Conservation (phyloP, 345 rosid genomes). For the Geranium brycei region DNA sequence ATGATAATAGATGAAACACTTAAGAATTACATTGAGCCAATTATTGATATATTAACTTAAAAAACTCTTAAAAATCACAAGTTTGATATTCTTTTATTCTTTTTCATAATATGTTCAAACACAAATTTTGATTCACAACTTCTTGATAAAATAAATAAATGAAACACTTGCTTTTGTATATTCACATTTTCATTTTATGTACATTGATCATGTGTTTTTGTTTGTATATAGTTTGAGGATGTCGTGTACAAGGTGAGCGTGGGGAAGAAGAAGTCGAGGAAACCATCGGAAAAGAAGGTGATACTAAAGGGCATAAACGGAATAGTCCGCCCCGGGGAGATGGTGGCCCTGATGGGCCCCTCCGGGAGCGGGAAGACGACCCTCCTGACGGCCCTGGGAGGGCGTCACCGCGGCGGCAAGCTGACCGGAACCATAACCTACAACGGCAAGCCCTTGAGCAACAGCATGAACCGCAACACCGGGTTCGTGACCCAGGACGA, state of each 20-base stretch:
- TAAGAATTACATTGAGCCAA: too few species aligned
- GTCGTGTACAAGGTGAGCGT: slow-evolving; percentile 4
- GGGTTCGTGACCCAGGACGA: slow-evolving; percentile 13
- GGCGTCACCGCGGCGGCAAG: not conserved
- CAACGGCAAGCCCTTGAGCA: slow-evolving; percentile 9
- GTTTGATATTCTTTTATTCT: too few species aligned
- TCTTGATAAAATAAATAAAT: too few species aligned
- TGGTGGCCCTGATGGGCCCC: slow-evolving; percentile 11
- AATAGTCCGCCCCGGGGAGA: slow-evolving; percentile 7
- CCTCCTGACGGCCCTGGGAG: slow-evolving; percentile 8
- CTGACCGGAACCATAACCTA: slow-evolving; percentile 4
- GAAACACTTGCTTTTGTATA: too few species aligned
- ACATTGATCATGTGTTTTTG: not conserved
- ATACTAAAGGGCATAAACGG: slow-evolving; percentile 7
- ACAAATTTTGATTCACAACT: too few species aligned
- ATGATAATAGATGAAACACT: too few species aligned
- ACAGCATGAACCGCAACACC: not conserved
- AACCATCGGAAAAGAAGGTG: slow-evolving; percentile 2
- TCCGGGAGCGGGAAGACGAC: slow-evolving; percentile 12
- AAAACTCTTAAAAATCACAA: too few species aligned
- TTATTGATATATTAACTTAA: too few species aligned
- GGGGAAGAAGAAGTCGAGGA: not conserved
- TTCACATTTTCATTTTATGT: too few species aligned
- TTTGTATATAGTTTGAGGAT: slow-evolving; percentile 7
- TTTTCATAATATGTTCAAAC: too few species aligned